These are phyloP conservation scores for Acacia pycnantha DNA, from an alignment of 331 rosid species.

Conservation along the genomic window DNA sequence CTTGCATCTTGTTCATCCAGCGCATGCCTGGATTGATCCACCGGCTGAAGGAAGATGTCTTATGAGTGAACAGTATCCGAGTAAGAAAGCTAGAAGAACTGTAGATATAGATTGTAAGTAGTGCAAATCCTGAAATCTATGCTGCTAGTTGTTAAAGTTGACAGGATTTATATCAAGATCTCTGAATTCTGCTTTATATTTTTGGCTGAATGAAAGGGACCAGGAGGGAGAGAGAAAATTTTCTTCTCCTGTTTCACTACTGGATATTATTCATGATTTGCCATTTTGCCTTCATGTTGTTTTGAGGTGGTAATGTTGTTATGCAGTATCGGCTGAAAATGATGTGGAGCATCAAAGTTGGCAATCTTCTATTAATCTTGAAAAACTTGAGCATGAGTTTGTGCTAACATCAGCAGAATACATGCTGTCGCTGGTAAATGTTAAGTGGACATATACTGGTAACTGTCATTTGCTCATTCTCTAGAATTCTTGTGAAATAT, in stretches of 20 bases:
- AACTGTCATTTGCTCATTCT: slow-evolving; percentile 28
- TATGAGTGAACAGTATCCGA: slow-evolving; percentile 57
- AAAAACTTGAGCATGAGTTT: slow-evolving; percentile 80
- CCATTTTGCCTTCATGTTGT: slow-evolving; percentile 25
- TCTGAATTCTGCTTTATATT: slow-evolving; percentile 10
- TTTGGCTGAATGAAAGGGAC: slow-evolving; percentile 23
- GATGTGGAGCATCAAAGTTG: slow-evolving; percentile 50
- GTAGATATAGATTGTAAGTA: slow-evolving; percentile 61
- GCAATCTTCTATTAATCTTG: slow-evolving; percentile 55
- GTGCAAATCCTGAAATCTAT: slow-evolving; percentile 15
- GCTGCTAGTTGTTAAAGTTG: slow-evolving; percentile 20
- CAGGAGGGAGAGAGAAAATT: not conserved
- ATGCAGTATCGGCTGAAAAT: slow-evolving; percentile 42
- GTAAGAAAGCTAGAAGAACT: slow-evolving; percentile 70
- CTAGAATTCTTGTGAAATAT: slow-evolving; percentile 2
- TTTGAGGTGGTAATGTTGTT: slow-evolving; percentile 23
- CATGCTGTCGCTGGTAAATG: slow-evolving; percentile 68
- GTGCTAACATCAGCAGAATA: slow-evolving; percentile 85
- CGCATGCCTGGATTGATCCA: slow-evolving; percentile 83
- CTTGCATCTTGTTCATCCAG: slow-evolving; percentile 87
- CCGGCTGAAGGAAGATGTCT: slow-evolving; percentile 51
- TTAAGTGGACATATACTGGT: slow-evolving; percentile 75
- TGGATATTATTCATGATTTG: slow-evolving; percentile 25
- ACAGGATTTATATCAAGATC: slow-evolving; percentile 19
- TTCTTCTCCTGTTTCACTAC: not conserved